These are phyloP conservation scores for Ophiostoma perfectum DNA, from an alignment of 2,329 filamentous ascomycete species.

Conservation along the genomic window DNA sequence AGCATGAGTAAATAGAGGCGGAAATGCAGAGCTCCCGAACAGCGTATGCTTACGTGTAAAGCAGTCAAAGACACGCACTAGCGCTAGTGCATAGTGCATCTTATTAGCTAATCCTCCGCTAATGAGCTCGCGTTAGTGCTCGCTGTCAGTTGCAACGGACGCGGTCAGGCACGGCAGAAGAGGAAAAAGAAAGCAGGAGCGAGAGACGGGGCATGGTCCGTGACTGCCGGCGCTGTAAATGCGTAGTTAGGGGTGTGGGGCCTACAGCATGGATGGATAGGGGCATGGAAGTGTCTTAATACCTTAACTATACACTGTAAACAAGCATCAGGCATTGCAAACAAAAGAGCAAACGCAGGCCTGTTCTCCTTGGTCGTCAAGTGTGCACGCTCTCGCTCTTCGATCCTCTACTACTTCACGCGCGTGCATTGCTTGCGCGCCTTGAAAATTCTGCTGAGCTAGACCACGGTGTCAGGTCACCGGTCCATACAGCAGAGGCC, in stretches of 20 bases:
- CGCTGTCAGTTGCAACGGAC: background rate
- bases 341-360: background rate
- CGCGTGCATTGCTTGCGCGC: background rate
- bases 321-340: background rate
- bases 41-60: background rate
- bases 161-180: no score
- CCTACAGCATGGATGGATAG: background rate
- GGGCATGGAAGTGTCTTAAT: background rate
- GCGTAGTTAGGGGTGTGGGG: background rate
- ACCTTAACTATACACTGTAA: no score
- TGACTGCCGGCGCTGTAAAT: no score
- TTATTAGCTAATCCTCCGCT: conserved; percentile 6
- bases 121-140: background rate
- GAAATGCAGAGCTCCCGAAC: conserved; percentile 6
- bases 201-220: no score
- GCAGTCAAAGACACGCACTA: background rate
- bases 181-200: background rate
- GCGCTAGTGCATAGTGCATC: background rate
- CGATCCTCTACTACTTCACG: background rate
- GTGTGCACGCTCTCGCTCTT: background rate
- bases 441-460: background rate
- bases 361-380: background rate
- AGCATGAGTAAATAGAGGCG: conserved; percentile 12
- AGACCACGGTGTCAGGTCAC: background rate
- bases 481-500: background rate